Base-by-base conservation (phyloP, 129 eudicot genomes). In the Flaveria robusta region DNA sequence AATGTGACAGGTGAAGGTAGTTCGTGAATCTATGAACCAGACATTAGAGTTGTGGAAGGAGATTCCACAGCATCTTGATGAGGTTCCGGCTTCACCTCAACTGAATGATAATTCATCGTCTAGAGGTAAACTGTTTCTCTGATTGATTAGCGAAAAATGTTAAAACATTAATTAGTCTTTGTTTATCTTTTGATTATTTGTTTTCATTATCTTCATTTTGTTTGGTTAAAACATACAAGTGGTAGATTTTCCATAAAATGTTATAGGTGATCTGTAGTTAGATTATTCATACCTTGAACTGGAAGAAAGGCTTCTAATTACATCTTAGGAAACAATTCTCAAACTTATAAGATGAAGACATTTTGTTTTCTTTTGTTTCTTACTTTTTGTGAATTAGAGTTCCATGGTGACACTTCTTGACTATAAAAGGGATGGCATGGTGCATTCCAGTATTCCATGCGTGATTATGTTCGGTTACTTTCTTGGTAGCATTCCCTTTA, bases 1-100 rank as follows among this genome's bases (percentile, higher is more conserved):
- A 60, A 39, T 76, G 76, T 29, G 20, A 68, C 74, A 94, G 98
- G 96, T 94, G 77, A 94, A 91, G 83, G 81, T 84, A 23, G 96
- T 89, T 82, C 83, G 98, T 9, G 98, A 91, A 62, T 84, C 87
- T 3, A 94, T 94, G 93, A 91, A 91, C 63, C 86, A 83, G 64
- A 87, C 96, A 19, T 74, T 89, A 63, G 91, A 85, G 52, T 65
- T 79, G 72, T 94, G 98, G 98, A 94, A 81, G 89, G 84, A 70
- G 81, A 74, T 94, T 67, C 81, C 85, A 11, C 87, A 62, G 20
- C 62, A 60, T 41, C 41, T 54, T 47, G 90, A 88, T 14, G 89
- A 82, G 59, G 81, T 66, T 47, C 72, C 64, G 55, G 82, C 26
- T 52, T 73, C 68, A 68, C 80, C 81, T 71, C 84, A 88, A 52